Evolutionary conservation across 257 asterid genomes (phyloP).

Genomic region (Salvia miltiorrhiza): DNA sequence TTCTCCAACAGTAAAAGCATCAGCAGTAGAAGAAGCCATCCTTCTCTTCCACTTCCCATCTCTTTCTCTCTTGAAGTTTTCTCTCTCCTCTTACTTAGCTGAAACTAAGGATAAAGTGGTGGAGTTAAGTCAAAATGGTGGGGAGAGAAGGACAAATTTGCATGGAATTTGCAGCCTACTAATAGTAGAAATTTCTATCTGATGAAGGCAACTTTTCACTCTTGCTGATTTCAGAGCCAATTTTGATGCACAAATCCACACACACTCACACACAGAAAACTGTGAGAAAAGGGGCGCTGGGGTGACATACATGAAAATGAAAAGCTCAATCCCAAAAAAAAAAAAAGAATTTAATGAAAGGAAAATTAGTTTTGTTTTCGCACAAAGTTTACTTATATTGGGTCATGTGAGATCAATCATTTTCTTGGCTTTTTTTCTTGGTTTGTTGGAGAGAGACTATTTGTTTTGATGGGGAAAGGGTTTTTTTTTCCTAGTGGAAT

Average conservation of each 20-base stretch:
- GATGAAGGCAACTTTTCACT: slow-evolving; percentile 21
- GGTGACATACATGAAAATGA: slow-evolving; percentile 32
- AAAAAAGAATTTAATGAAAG: neutral
- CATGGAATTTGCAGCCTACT: slow-evolving; percentile 52
- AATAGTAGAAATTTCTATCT: slow-evolving; percentile 17
- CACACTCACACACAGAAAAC: slow-evolving; percentile 19
- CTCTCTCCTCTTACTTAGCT: slow-evolving; percentile 19
- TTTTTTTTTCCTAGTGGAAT: slow-evolving; percentile 19
- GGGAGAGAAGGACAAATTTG: slow-evolving; percentile 39
- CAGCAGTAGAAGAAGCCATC: slow-evolving; percentile 36
- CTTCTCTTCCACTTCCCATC: slow-evolving; percentile 46
- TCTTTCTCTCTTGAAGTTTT: no score
- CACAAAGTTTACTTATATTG: slow-evolving; percentile 22
- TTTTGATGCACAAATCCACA: slow-evolving; percentile 43
- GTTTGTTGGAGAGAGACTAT: slow-evolving; percentile 28
- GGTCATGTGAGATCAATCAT: slow-evolving; percentile 81
- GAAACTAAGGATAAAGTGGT: neutral
- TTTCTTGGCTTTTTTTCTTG: slow-evolving; percentile 45
- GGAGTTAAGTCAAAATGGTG: slow-evolving; percentile 33
- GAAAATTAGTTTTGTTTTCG: neutral
- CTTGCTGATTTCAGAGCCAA: slow-evolving; percentile 57
- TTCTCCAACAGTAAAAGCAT: slow-evolving; percentile 36
- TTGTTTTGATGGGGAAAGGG: slow-evolving; percentile 25
- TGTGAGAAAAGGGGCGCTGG: neutral
- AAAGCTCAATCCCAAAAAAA: slow-evolving; percentile 5